Base-by-base conservation (phyloP, 2,329 filamentous ascomycete genomes). In the Arthrocladium fulminans region DNA sequence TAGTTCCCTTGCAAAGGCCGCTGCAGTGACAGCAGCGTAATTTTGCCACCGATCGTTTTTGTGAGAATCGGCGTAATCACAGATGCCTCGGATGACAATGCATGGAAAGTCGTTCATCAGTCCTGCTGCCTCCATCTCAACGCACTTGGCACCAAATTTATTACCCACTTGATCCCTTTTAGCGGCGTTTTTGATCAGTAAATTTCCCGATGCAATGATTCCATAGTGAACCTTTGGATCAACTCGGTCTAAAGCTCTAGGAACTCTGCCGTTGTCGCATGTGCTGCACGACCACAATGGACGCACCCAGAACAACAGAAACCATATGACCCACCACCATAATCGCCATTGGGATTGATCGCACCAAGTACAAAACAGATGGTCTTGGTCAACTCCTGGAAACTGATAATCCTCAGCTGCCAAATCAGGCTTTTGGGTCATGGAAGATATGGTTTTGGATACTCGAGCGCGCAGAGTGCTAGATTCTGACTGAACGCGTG, bases 1-100 rank as follows among this genome's bases (percentile, higher is more conserved):
- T 9, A 54, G 47, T 20, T 54, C 52, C 30, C 44, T 52, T 9
- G 52, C 34, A 35, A 42, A 52, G 20, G 50, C 46, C 23, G 46
- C 50, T 17, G 52, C 52, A n/a, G 44, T 44, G 34, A 55, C 55
- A 3, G 59, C 60, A n/a, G 61, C 61, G 49, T 61, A 63, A 1
- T 47, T 38, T 19, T 62, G 61, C 61, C 61, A 64, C 1, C 43
- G 30, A 3, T 62, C 54, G 44, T 60, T 60, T 48, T 62, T 64
- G 47, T 63, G 60, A 2, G 59, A 56, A 30, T 61, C 59, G 4
- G 54, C 50, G 46, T 61, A 58, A 34, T 62, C 55, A 49, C 60
- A 60, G 17, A 61, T 57, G 1, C 59, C 59, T 2, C 59, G 52
- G 35, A 61, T 53, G 1, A 59, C 57, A 2, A 61, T 38, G 25